These are phyloP conservation scores for Zygosaccharomyces siamensis DNA, from an alignment of 805 yeast genomes.

Conservation along the genomic window DNA sequence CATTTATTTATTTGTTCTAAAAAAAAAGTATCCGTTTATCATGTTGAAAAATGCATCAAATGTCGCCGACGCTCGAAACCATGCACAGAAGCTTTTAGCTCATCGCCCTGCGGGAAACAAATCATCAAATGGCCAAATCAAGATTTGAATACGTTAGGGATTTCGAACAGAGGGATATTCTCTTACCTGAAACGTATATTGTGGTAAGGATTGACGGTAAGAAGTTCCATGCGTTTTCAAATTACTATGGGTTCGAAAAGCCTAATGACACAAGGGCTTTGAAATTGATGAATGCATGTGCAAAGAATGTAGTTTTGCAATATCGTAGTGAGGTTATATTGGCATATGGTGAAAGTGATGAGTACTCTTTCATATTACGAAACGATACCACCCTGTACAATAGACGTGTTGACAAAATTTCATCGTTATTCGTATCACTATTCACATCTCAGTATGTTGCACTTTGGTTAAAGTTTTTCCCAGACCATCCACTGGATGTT, in stretches of 20 bases:
- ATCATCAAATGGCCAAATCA: slow-evolving; percentile 65
- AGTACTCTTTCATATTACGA: slow-evolving; percentile 75
- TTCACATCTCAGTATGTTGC: slow-evolving; percentile 72
- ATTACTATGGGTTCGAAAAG: slow-evolving; percentile 66
- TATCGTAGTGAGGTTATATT: slow-evolving; percentile 65
- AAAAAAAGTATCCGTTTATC: background rate
- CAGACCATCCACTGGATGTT: slow-evolving; percentile 43
- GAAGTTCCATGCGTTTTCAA: slow-evolving; percentile 84
- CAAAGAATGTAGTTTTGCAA: slow-evolving; percentile 54
- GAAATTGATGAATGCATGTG: slow-evolving; percentile 76
- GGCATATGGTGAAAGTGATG: slow-evolving; percentile 96
- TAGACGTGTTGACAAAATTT: slow-evolving; percentile 72
- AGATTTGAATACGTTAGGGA: slow-evolving; percentile 79
- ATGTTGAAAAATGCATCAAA: background rate
- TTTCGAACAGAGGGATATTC: slow-evolving; percentile 68
- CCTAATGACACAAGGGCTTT: slow-evolving; percentile 85
- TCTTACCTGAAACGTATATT: slow-evolving; percentile 77
- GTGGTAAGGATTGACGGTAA: slow-evolving; percentile 89
- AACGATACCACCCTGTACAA: slow-evolving; percentile 67
- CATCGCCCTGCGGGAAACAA: background rate
- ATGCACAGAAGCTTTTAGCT: slow-evolving; percentile 1
- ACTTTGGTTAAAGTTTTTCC: slow-evolving; percentile 60
- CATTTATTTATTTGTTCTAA: background rate
- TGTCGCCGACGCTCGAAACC: background rate
- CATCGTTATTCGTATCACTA: slow-evolving; percentile 74